These are phyloP conservation scores for Alnus glutinosa DNA, from an alignment of 306 rosid genomes.

Conservation along the genomic window DNA sequence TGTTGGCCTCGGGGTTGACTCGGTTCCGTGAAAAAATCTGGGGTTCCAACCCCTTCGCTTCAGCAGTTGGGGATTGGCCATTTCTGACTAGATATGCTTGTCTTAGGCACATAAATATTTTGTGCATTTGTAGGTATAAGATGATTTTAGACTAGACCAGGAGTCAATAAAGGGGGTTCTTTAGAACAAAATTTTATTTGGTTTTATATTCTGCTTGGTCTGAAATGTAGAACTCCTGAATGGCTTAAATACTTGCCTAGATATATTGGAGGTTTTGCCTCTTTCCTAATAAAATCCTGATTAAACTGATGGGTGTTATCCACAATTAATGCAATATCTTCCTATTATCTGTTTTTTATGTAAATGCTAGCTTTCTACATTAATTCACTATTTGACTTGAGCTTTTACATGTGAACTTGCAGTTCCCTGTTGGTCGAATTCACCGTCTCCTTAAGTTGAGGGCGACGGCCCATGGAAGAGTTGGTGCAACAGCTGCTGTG, in stretches of 20 bases:
- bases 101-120: neutral
- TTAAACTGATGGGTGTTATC: too few relatives aligned
- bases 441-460: constrained; percentile 65
- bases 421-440: constrained; percentile 80
- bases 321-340: too few relatives aligned
- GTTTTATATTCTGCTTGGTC: neutral
- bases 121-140: neutral
- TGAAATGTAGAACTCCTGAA: neutral
- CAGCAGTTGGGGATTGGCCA: too few relatives aligned
- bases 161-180: neutral
- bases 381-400: constrained; percentile 34
- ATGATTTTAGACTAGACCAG: neutral
- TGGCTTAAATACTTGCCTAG: neutral
- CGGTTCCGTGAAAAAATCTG: too few relatives aligned
- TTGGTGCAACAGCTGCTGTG: constrained; percentile 80
- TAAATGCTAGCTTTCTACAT: too few relatives aligned
- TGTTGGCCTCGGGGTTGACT: too few relatives aligned
- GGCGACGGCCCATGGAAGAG: constrained; percentile 65
- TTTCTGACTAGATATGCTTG: neutral
- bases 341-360: too few relatives aligned
- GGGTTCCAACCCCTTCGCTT: too few relatives aligned
- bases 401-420: constrained; percentile 21
- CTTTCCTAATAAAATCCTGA: constrained; percentile 1
- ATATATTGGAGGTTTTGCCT: neutral
- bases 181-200: neutral